Conservation (phyloP, 768 basidiomycete species). For the Lentinula lateritia region DNA sequence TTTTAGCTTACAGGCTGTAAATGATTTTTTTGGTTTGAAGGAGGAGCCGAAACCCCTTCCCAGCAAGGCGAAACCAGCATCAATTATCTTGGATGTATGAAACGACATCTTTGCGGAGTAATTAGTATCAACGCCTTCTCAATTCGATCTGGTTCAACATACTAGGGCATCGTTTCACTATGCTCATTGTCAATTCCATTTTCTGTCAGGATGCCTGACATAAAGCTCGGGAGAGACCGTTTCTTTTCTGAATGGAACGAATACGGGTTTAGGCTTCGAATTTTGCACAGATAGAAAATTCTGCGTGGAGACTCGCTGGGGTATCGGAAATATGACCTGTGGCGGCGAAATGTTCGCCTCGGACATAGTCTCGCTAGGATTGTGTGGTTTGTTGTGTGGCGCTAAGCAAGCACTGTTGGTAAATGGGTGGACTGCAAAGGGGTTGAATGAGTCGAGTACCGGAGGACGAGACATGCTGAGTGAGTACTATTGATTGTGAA, state of each 20-base stretch:
- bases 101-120: too few species aligned
- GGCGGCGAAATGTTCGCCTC: not conserved
- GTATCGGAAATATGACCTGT: not conserved
- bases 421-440: conserved; percentile 56
- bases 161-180: not conserved
- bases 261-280: conserved; percentile 29
- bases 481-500: too few species aligned
- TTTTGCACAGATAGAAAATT: conserved; percentile 11
- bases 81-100: not conserved
- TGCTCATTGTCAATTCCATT: not conserved
- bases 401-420: conserved; percentile 14
- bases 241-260: conserved; percentile 47
- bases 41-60: not conserved
- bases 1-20: not conserved
- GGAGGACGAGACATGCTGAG: conserved; percentile 25
- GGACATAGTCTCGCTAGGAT: not conserved
- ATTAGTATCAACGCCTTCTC: not conserved
- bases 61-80: not conserved
- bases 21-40: not conserved
- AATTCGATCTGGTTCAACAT: not conserved
- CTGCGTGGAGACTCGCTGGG: conserved; percentile 13
- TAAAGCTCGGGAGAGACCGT: conserved; percentile 53
- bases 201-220: conserved; percentile 27
- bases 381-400: not conserved
- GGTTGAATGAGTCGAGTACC: conserved; percentile 45